Conservation (phyloP, 208 protist genomes). For the Trypanosoma mega region DNA sequence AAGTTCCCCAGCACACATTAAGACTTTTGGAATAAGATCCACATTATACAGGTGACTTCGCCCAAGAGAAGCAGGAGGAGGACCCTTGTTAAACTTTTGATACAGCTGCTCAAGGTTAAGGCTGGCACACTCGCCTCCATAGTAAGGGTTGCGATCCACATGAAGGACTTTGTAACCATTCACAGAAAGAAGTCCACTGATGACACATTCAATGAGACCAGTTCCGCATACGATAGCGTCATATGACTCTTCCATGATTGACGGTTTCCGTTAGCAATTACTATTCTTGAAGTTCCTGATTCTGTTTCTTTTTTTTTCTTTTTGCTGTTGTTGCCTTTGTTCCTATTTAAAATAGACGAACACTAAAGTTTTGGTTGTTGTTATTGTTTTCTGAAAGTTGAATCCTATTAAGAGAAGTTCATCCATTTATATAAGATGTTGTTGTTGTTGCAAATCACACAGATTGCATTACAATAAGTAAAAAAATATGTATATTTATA, state of each 20-base stretch:
- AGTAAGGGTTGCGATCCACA: slow-evolving; percentile 99
- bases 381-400: too few relatives aligned
- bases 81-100: slow-evolving; percentile 92
- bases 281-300: slow-evolving; percentile 1
- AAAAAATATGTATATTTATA: too few relatives aligned
- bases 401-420: too few relatives aligned
- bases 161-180: slow-evolving; percentile 99
- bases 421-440: too few relatives aligned
- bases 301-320: too few relatives aligned
- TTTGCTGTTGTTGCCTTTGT: too few relatives aligned
- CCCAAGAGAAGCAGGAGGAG: slow-evolving; percentile 83
- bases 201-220: slow-evolving; percentile 99
- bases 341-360: too few relatives aligned
- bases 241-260: slow-evolving; percentile 84
- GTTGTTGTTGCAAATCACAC: too few relatives aligned
- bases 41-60: slow-evolving; percentile 97
- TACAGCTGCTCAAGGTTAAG: slow-evolving; percentile 98
- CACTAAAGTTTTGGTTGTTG: too few relatives aligned
- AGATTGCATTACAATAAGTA: too few relatives aligned
- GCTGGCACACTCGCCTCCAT: slow-evolving; percentile 99
- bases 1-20: slow-evolving; percentile 97
- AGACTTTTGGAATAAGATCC: slow-evolving; percentile 99
- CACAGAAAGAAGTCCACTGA: slow-evolving; percentile 94
- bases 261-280: too few relatives aligned
- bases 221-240: slow-evolving; percentile 99